These are phyloP conservation scores for Hibiscus trionum DNA, from an alignment of 345 rosid genomes.

Conservation along the genomic window DNA sequence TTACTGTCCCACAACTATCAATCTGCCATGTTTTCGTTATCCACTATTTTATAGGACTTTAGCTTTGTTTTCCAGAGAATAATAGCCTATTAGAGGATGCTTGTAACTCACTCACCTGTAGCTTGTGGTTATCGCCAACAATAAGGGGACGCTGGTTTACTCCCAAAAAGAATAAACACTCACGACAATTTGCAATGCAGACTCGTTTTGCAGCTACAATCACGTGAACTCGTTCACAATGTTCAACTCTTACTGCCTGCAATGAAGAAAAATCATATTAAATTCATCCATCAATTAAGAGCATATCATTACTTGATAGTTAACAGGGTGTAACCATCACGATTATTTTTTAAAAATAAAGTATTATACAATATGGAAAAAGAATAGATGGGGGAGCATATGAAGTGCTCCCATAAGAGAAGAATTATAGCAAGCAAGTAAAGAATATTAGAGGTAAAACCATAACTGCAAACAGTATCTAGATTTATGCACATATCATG, in stretches of 20 bases:
- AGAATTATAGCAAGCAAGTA: not conserved
- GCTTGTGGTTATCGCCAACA: slow-evolving; percentile 95
- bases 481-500: not conserved
- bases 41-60: too few species aligned
- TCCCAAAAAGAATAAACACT: slow-evolving; percentile 91
- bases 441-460: not conserved
- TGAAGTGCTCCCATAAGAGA: not conserved
- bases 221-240: slow-evolving; percentile 98
- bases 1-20: too few species aligned
- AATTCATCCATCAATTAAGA: not conserved
- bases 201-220: slow-evolving; percentile 80
- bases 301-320: not conserved
- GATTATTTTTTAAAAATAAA: not conserved
- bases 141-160: slow-evolving; percentile 98
- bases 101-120: slow-evolving; percentile 53
- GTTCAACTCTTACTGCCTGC: slow-evolving; percentile 91
- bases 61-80: too few species aligned
- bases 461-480: not conserved
- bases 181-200: slow-evolving; percentile 94
- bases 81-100: not conserved
- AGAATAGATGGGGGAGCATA: not conserved
- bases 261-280: slow-evolving; percentile 13
- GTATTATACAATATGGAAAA: not conserved
- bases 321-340: not conserved
- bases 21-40: too few species aligned